Conservation (phyloP, 208 protist species). For the Herpetomonas tarakana region DNA sequence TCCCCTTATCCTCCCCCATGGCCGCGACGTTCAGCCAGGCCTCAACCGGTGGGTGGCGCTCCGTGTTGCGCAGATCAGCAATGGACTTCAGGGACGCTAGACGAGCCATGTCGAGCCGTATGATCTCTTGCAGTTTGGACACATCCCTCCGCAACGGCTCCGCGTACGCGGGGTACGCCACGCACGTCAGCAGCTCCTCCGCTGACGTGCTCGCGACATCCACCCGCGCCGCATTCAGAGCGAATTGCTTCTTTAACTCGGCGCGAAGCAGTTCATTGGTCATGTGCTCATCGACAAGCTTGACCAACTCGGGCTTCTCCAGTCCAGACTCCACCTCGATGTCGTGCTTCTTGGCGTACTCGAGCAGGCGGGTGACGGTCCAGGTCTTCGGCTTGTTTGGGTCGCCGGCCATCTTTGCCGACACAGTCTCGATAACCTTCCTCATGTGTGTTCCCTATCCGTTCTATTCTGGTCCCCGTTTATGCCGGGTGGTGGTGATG, state of each 20-base stretch:
- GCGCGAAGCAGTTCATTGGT: constrained; percentile 14
- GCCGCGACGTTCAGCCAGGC: constrained; percentile 32
- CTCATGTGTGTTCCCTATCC: not conserved
- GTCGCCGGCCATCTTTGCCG: constrained; percentile 19
- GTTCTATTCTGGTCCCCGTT: too few relatives aligned
- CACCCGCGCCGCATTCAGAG: constrained; percentile 8
- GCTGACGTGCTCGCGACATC: constrained; percentile 16
- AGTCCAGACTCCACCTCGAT: constrained; percentile 22
- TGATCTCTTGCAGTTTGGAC: constrained; percentile 27
- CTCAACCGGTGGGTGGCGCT: constrained; percentile 27
- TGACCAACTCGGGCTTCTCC: constrained; percentile 24
- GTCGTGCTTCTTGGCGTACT: constrained; percentile 29
- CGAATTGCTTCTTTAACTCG: constrained; percentile 12
- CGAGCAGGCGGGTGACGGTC: constrained; percentile 32
- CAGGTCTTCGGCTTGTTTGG: constrained; percentile 45
- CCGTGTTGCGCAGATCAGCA: constrained; percentile 11
- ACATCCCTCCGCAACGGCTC: constrained; percentile 31
- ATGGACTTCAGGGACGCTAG: constrained; percentile 15
- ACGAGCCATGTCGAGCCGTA: constrained; percentile 36
- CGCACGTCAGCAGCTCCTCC: constrained; percentile 23
- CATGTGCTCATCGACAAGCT: constrained; percentile 28
- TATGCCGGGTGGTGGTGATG: too few relatives aligned
- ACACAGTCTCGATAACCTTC: too few relatives aligned
- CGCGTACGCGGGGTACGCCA: constrained; percentile 20
- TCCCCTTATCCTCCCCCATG: constrained; percentile 10